Evolutionary conservation across 768 basidiomycete genomes (phyloP), one percentile per base, ranked within the genome.

Genomic region (Kwoniella shandongensis): DNA sequence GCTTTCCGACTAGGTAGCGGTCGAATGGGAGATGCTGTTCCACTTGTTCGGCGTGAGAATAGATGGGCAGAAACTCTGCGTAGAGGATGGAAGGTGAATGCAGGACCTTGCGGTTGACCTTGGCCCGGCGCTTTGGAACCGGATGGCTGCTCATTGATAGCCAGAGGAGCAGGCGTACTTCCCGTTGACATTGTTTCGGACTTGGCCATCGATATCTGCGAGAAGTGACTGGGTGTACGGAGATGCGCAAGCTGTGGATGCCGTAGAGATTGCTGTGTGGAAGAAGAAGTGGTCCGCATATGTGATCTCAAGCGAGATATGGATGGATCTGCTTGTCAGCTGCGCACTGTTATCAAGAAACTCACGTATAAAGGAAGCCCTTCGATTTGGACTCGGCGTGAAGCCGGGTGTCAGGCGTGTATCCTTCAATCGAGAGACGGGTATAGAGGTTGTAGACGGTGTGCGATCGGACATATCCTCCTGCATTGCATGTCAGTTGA

Each of bases 241-340:
- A 48, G 29, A 50, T 65, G 69, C n/a, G 23, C 39, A 22, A 57
- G 51, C n/a, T 54, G 65, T 13, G 52, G 58, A 17, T 42, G 61
- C 36, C 44, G 62, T 4, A 41, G 35, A 32, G 62, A 58, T 26
- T 65, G 58, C 8, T 62, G 44, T 5, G 65, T 66, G 12, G 71
- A 69, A 1, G 67, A 51, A 8, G 73, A 74, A 0, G 63, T 20
- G 25, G 74, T 51, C 5, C 74, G 71, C 25, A 65, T 59, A 51
- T 76, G 74, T 13, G 76, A 76, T 32, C 77, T 59, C n/a, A 78
- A 57, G 3, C 77, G 63, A 15, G 77, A 78, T 15, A 78, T 65
- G 20, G 70, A 66, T 5, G 61, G 66, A 17, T 61, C 49, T 27
- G 18, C 25, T 5, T 22, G 15, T 44, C 17, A 27, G 42, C n/a